Percentiles rank a stretch among this genome's conserved stretches.
Evolutionary conservation across 139 green algal species (phyloP).

Genomic region (Chlorella sp.): DNA sequence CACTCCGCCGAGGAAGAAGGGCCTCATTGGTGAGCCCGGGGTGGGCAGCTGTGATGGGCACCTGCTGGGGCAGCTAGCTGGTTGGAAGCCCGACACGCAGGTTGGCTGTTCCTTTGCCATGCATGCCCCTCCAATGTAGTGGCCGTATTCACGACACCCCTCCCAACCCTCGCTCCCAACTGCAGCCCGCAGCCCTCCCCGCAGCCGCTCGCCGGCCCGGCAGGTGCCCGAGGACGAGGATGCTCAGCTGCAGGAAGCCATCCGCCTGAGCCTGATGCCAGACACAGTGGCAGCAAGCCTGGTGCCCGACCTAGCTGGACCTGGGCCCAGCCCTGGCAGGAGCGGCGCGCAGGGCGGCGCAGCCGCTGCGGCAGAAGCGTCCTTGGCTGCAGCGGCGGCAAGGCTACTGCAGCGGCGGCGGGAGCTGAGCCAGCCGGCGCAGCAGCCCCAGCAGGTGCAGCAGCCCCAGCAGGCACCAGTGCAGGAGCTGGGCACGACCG

Average conservation of each 20-base stretch:
- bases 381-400: not conserved
- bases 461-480: not conserved
- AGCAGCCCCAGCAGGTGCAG: not conserved
- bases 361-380: not conserved
- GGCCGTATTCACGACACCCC: not conserved
- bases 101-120: too few species aligned
- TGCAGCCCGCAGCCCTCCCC: constrained; percentile 5
- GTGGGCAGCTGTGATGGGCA: not conserved
- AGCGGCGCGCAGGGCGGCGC: not conserved
- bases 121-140: not conserved
- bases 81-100: too few species aligned
- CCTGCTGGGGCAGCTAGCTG: not conserved
- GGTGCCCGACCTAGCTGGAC: too few species aligned
- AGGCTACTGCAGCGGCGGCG: not conserved
- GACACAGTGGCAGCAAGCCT: too few species aligned
- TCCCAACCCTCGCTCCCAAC: not conserved
- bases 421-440: not conserved
- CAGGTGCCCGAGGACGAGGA: constrained; percentile 56
- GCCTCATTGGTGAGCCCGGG: not conserved
- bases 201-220: not conserved
- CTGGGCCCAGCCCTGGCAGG: not conserved
- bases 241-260: constrained; percentile 73
- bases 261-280: constrained; percentile 59
- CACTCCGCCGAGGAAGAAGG: not conserved
- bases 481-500: not conserved